Conservation (phyloP, 1,284 basidiomycete species). For the Moniliophthora roreri region DNA sequence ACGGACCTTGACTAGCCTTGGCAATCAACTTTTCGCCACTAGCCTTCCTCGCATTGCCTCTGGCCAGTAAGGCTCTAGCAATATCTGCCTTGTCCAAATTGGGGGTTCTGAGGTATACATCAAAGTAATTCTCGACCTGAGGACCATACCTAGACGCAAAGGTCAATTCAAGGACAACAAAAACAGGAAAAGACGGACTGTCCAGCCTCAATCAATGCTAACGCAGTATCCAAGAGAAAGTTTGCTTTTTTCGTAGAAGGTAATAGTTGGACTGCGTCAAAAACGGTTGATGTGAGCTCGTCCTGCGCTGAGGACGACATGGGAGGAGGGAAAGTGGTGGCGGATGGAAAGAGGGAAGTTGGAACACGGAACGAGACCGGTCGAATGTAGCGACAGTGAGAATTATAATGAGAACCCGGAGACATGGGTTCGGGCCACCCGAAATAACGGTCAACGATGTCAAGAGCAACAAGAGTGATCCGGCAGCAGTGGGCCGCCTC, state of each 20-base stretch:
- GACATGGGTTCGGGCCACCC: background rate
- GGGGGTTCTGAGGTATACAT: slow-evolving; percentile 62
- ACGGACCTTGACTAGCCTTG: slow-evolving; percentile 57
- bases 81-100: slow-evolving; percentile 50
- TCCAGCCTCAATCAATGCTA: slow-evolving; percentile 54
- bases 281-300: slow-evolving; percentile 59
- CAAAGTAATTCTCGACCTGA: slow-evolving; percentile 62
- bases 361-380: background rate
- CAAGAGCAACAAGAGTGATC: too few relatives aligned
- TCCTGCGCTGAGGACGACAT: slow-evolving; percentile 30
- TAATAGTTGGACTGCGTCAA: slow-evolving; percentile 52
- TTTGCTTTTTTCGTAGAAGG: slow-evolving; percentile 50
- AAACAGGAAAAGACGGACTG: slow-evolving; percentile 30
- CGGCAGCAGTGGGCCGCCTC: too few relatives aligned
- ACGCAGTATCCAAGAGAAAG: slow-evolving; percentile 57
- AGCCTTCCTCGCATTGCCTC: slow-evolving; percentile 56
- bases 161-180: slow-evolving; percentile 1
- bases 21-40: slow-evolving; percentile 52
- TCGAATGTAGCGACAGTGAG: background rate
- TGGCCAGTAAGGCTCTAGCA: slow-evolving; percentile 52
- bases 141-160: slow-evolving; percentile 49
- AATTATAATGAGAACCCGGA: background rate
- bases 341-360: background rate
- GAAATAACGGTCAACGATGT: slow-evolving; percentile 1
- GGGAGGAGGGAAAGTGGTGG: background rate